Percentiles rank a stretch among this genome's conserved stretches.
These are phyloP conservation scores for Viola odorata DNA, from an alignment of 345 rosid genomes.

Conservation along the genomic window DNA sequence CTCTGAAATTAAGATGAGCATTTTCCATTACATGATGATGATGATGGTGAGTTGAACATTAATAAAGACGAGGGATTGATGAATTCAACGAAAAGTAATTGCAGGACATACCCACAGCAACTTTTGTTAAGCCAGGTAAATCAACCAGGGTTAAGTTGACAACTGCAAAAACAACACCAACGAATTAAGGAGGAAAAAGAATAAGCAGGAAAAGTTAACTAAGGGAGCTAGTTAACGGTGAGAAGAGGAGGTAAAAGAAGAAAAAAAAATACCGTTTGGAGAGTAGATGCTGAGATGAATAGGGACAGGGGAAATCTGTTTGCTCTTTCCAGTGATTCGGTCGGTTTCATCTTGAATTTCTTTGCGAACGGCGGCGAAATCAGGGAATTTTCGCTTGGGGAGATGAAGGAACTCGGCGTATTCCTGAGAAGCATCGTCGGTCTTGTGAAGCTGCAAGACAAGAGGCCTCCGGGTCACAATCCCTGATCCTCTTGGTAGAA, in stretches of 20 bases:
- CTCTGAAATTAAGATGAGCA: conserved; percentile 42
- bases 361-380: conserved; percentile 61
- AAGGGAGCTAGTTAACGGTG: background rate
- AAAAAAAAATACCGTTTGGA: conserved; percentile 51
- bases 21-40: conserved; percentile 8
- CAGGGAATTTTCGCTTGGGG: conserved; percentile 30
- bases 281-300: conserved; percentile 94
- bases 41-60: background rate
- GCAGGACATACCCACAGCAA: conserved; percentile 69
- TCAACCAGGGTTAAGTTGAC: conserved; percentile 92
- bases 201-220: background rate
- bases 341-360: conserved; percentile 97
- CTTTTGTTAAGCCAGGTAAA: conserved; percentile 93
- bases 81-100: background rate
- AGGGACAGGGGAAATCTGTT: conserved; percentile 91
- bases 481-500: conserved; percentile 98
- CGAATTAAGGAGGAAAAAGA: background rate
- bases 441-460: conserved; percentile 40
- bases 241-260: background rate
- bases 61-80: too few relatives aligned
- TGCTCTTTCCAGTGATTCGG: conserved; percentile 70
- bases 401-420: conserved; percentile 42
- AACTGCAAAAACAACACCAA: conserved; percentile 40
- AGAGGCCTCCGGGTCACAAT: conserved; percentile 52
- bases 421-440: conserved; percentile 28